phyloP scores from a whole-genome alignment of 1,284 basidiomycete genomes.

The Sutorius eximius region DNA sequence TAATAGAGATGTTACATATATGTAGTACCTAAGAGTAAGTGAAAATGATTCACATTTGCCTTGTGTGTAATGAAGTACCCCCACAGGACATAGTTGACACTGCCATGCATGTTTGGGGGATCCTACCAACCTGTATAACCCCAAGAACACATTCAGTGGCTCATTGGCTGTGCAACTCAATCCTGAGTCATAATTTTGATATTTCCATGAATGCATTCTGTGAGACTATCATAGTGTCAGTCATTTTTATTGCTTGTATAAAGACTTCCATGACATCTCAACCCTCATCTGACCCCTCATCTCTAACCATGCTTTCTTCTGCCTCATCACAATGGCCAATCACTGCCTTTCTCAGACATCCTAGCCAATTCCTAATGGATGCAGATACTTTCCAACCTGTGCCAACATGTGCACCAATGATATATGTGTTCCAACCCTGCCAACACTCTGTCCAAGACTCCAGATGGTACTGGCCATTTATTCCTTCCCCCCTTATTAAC shows the following conservation, averaged over 20 bases:
- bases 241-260: neutral
- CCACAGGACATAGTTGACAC: neutral
- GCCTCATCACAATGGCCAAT: neutral
- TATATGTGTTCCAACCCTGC: neutral
- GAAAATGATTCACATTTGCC: neutral
- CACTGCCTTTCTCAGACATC: neutral
- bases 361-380: neutral
- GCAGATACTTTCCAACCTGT: neutral
- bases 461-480: neutral
- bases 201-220: too few relatives aligned
- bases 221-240: neutral
- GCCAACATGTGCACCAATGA: neutral
- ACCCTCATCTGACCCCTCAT: neutral
- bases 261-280: neutral
- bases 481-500: neutral
- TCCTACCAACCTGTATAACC: constrained; percentile 6
- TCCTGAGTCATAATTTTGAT: neutral
- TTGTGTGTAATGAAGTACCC: neutral
- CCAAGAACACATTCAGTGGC: neutral
- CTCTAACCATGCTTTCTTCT: constrained; percentile 10
- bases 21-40: neutral
- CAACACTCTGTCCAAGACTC: neutral
- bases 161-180: neutral
- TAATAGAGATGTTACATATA: neutral
- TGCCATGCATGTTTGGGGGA: neutral